phyloP scores from a whole-genome alignment of 495 filamentous ascomycete species.

The Xylaria acuta region DNA sequence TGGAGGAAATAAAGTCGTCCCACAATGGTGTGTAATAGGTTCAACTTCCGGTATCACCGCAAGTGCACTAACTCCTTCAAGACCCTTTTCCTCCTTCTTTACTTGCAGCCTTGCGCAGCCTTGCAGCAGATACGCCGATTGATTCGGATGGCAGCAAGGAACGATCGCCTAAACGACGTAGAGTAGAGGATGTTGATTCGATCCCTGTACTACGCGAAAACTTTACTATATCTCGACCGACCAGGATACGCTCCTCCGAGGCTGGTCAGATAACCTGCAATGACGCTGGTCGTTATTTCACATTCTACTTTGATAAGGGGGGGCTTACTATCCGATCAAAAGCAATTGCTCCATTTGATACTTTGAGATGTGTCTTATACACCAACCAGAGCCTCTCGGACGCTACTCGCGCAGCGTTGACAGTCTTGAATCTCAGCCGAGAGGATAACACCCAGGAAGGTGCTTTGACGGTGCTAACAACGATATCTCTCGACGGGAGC shows the following conservation, averaged over 20 bases:
- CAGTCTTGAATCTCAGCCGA: constrained; percentile 21
- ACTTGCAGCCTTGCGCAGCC: constrained; percentile 25
- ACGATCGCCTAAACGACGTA: constrained; percentile 17
- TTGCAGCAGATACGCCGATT: constrained; percentile 13
- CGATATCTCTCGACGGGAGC: constrained; percentile 24
- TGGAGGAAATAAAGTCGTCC: neutral
- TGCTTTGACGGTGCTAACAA: constrained; percentile 30
- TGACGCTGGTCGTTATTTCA: constrained; percentile 19
- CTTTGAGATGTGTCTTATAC: constrained; percentile 23
- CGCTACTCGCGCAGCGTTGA: neutral
- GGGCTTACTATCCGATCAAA: neutral
- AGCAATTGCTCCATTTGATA: constrained; percentile 11
- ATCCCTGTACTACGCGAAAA: constrained; percentile 18
- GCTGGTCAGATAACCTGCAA: constrained; percentile 5
- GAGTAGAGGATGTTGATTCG: constrained; percentile 8
- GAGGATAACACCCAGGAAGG: constrained; percentile 29
- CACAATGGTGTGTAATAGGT: constrained; percentile 6
- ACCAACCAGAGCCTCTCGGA: constrained; percentile 13
- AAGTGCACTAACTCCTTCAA: constrained; percentile 22
- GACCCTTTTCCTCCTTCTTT: constrained; percentile 35
- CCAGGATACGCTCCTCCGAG: neutral
- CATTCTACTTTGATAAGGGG: neutral
- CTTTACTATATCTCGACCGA: constrained; percentile 19
- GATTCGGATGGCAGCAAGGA: constrained; percentile 26
- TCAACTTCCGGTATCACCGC: too few relatives aligned